phyloP scores from a whole-genome alignment of 2,329 filamentous ascomycete species.

The Talaromyces sp. region DNA sequence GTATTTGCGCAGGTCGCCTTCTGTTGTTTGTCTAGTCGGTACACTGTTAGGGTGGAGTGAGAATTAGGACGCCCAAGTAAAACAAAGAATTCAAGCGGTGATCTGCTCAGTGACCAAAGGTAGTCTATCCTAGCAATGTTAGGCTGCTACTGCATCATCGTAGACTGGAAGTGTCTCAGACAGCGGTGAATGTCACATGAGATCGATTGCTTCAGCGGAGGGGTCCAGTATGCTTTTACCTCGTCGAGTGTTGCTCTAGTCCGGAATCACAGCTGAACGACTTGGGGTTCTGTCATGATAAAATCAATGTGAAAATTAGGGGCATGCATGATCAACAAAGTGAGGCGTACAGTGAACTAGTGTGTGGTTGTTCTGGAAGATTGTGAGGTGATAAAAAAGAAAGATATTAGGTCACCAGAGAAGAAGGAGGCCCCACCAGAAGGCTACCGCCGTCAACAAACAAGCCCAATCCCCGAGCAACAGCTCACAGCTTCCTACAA shows the following conservation, averaged over 20 bases:
- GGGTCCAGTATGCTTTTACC: not conserved
- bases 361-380: not conserved
- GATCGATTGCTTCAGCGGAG: not conserved
- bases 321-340: conserved; percentile 6
- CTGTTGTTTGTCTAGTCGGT: not conserved
- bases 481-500: not conserved
- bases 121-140: not conserved
- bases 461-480: conserved; percentile 15
- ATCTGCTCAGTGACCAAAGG: not conserved
- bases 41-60: not conserved
- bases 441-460: conserved; percentile 11
- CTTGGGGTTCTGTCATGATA: not conserved
- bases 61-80: not conserved
- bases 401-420: not conserved
- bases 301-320: not conserved
- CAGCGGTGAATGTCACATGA: conserved; percentile 14
- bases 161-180: conserved; percentile 2
- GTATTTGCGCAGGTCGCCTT: not conserved
- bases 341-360: conserved; percentile 1
- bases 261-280: not conserved
- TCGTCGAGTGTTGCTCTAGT: not conserved
- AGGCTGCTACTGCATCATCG: not conserved
- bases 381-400: not conserved
- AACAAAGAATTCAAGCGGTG: not conserved
- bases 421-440: conserved; percentile 2